Conservation (phyloP, 345 rosid species). For the Hypericum androsaemum region DNA sequence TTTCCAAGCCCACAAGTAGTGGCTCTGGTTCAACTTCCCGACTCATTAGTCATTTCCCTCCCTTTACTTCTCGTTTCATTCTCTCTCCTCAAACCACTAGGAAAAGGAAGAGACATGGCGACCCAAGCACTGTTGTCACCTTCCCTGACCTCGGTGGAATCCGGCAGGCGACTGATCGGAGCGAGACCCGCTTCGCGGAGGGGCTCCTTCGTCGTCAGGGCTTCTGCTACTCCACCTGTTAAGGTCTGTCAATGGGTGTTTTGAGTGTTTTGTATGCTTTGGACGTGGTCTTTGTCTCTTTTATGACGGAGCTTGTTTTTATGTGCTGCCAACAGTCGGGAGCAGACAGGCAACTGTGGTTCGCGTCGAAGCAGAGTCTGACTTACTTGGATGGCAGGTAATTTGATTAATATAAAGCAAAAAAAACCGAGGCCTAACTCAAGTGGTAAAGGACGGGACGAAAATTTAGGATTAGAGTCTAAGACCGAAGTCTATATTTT, state of each 20-base stretch:
- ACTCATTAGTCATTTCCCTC: too few relatives aligned
- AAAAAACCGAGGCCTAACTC: not conserved
- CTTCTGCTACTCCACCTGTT: slow-evolving; percentile 84
- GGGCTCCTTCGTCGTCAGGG: slow-evolving; percentile 56
- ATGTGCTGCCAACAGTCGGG: slow-evolving; percentile 54
- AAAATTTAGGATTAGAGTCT: too few relatives aligned
- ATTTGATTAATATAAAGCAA: not conserved
- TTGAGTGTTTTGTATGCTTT: not conserved
- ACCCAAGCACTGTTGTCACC: slow-evolving; percentile 88
- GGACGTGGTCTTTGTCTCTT: too few relatives aligned
- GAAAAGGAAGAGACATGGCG: slow-evolving; percentile 34
- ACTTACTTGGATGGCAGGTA: slow-evolving; percentile 97
- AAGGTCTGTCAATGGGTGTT: slow-evolving; percentile 38
- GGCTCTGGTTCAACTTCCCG: slow-evolving; percentile 12
- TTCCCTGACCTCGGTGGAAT: slow-evolving; percentile 64
- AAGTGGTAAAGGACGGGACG: too few relatives aligned
- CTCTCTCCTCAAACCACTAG: not conserved
- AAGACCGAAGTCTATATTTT: too few relatives aligned
- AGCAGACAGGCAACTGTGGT: slow-evolving; percentile 78
- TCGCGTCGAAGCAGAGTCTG: slow-evolving; percentile 87
- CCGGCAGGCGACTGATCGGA: slow-evolving; percentile 60
- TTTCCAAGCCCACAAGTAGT: slow-evolving; percentile 20
- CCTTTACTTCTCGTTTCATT: slow-evolving; percentile 3
- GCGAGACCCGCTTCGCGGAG: slow-evolving; percentile 44
- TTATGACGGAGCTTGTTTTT: not conserved